phyloP scores from a whole-genome alignment of 2,329 filamentous ascomycete genomes.

The Diaporthe sp. region DNA sequence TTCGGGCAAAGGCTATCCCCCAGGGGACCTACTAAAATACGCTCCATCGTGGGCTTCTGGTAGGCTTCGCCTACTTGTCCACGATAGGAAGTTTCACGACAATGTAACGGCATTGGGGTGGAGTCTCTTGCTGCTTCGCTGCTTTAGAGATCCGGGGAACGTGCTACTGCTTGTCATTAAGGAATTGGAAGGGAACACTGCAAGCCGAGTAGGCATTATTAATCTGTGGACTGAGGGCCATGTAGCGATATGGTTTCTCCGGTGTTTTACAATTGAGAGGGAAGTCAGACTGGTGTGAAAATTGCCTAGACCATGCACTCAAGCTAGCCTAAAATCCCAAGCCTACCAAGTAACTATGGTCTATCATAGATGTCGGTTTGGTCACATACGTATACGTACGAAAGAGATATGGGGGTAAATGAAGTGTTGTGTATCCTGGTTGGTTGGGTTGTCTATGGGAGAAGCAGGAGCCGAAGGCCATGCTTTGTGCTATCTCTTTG shows the following conservation, averaged over 20 bases:
- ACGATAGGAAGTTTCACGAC: neutral
- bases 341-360: neutral
- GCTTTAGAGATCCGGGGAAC: neutral
- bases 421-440: no score
- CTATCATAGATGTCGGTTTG: no score
- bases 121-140: conserved; percentile 2
- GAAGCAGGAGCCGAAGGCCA: no score
- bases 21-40: neutral
- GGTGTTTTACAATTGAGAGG: neutral
- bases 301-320: neutral
- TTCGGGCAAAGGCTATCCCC: neutral
- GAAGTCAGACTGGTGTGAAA: neutral
- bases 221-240: rapidly evolving
- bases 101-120: neutral
- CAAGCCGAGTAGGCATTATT: neutral
- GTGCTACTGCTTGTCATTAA: neutral
- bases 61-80: neutral
- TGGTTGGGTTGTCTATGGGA: no score
- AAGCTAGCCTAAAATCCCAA: neutral
- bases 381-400: no score
- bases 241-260: neutral
- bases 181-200: neutral
- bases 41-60: neutral
- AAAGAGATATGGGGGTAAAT: no score
- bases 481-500: no score